Conservation (phyloP, 495 filamentous ascomycete species). For the Antarctomyces pellizariae region DNA sequence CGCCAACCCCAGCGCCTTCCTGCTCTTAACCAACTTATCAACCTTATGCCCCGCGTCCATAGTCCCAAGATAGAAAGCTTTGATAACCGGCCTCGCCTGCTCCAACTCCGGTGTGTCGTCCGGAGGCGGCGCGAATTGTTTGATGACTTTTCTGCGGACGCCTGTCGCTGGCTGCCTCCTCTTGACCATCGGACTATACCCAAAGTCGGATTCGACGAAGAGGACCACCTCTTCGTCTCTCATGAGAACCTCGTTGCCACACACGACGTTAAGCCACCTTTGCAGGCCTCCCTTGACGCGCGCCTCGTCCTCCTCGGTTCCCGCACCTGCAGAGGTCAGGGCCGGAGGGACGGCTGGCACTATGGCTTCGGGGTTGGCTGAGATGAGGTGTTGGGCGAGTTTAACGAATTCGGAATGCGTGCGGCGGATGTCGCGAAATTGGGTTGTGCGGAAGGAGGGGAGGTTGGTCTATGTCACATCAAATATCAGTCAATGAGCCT, state of each 20-base stretch:
- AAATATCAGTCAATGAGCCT: constrained; percentile 5
- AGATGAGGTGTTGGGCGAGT: constrained; percentile 81
- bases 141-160: constrained; percentile 79
- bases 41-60: constrained; percentile 95
- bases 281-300: constrained; percentile 77
- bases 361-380: constrained; percentile 88
- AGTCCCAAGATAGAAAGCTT: constrained; percentile 82
- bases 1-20: constrained; percentile 77
- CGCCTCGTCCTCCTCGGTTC: constrained; percentile 88
- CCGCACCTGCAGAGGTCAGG: constrained; percentile 77
- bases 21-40: constrained; percentile 76
- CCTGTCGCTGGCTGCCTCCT: constrained; percentile 96
- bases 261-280: constrained; percentile 82
- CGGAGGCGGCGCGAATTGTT: constrained; percentile 94
- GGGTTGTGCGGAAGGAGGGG: constrained; percentile 87
- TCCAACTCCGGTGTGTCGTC: constrained; percentile 93
- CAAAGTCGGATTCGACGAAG: constrained; percentile 95
- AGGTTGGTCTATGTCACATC: constrained; percentile 79
- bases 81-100: constrained; percentile 71
- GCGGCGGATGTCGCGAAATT: constrained; percentile 89
- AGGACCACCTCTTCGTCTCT: constrained; percentile 90
- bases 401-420: constrained; percentile 92
- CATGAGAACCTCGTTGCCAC: constrained; percentile 77
- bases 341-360: constrained; percentile 90
- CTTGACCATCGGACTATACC: constrained; percentile 85